Evolutionary conservation across 2,329 filamentous ascomycete species (phyloP).

Genomic region (Macrophomina phaseolina): DNA sequence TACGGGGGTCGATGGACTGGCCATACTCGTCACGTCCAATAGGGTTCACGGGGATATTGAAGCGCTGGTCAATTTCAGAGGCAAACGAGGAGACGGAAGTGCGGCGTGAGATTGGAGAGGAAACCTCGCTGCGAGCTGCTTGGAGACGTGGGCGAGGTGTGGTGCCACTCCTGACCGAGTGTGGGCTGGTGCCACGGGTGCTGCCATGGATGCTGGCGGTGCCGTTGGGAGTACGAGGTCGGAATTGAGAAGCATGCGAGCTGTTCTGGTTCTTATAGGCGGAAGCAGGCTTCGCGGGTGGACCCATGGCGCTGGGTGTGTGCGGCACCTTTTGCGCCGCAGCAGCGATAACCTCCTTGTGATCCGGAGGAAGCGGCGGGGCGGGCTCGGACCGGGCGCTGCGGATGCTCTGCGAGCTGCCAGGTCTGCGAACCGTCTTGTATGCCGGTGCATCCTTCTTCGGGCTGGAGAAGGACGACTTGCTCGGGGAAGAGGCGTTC

Average conservation of each 20-base stretch:
- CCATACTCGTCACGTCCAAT: conserved; percentile 17
- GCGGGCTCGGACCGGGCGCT: conserved; percentile 54
- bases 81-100: conserved; percentile 95
- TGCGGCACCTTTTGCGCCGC: conserved; percentile 57
- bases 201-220: conserved; percentile 40
- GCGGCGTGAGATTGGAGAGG: conserved; percentile 65
- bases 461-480: conserved; percentile 11
- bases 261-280: conserved; percentile 58
- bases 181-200: conserved; percentile 53
- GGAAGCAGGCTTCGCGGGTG: conserved; percentile 82
- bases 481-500: conserved; percentile 34
- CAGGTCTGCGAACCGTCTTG: conserved; percentile 62
- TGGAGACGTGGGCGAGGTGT: conserved; percentile 60
- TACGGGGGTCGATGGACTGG: conserved; percentile 81
- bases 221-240: conserved; percentile 46
- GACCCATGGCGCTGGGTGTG: conserved; percentile 69
- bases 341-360: conserved; percentile 83
- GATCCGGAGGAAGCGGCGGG: conserved; percentile 81
- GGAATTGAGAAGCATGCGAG: conserved; percentile 35
- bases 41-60: conserved; percentile 68
- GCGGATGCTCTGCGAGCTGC: conserved; percentile 73
- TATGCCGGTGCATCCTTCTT: conserved; percentile 15
- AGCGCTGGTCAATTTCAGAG: conserved; percentile 89
- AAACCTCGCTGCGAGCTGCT: conserved; percentile 53
- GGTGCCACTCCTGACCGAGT: conserved; percentile 51